Percentiles rank a stretch among this genome's conserved stretches.
These are phyloP conservation scores for Podaxis sp. DNA, from an alignment of 768 basidiomycete species.

Conservation along the genomic window DNA sequence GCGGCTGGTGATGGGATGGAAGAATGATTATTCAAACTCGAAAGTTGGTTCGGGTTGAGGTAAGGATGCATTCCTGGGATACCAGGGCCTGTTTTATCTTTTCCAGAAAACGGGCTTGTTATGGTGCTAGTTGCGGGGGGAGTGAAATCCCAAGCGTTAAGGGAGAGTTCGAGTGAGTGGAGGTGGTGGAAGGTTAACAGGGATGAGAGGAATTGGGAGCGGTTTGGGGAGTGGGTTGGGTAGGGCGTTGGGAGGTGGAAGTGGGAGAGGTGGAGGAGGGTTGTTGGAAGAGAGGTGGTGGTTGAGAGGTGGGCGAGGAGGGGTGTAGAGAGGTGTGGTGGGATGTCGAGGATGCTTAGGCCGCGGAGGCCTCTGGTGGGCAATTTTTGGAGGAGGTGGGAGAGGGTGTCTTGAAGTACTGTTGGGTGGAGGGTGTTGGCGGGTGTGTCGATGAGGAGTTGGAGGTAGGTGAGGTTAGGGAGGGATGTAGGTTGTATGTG, in stretches of 20 bases:
- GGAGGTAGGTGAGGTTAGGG: neutral
- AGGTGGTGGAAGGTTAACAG: slow-evolving; percentile 29
- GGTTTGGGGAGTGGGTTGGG: neutral
- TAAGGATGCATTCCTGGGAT: slow-evolving; percentile 13
- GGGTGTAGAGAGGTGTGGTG: neutral
- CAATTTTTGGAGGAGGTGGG: neutral
- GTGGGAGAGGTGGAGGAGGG: slow-evolving; percentile 1
- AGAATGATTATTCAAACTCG: neutral
- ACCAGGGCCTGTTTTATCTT: no score
- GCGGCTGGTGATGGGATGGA: slow-evolving; percentile 14
- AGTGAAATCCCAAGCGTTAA: neutral
- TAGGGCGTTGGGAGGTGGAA: slow-evolving; percentile 10
- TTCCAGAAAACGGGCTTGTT: neutral
- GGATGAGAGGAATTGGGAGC: slow-evolving; percentile 11
- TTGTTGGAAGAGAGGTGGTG: neutral
- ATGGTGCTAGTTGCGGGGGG: slow-evolving; percentile 28
- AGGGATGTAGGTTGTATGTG: neutral
- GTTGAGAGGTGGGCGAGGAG: neutral
- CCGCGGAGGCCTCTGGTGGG: neutral
- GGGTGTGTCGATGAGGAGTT: slow-evolving; percentile 6
- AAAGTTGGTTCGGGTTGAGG: neutral
- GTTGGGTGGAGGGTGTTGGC: neutral
- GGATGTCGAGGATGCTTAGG: slow-evolving; percentile 9
- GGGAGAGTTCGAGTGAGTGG: slow-evolving; percentile 16
- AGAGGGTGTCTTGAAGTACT: neutral